Evolutionary conservation across 352 stramenopile species (phyloP).

Genomic region (Phytopythium montanum): DNA sequence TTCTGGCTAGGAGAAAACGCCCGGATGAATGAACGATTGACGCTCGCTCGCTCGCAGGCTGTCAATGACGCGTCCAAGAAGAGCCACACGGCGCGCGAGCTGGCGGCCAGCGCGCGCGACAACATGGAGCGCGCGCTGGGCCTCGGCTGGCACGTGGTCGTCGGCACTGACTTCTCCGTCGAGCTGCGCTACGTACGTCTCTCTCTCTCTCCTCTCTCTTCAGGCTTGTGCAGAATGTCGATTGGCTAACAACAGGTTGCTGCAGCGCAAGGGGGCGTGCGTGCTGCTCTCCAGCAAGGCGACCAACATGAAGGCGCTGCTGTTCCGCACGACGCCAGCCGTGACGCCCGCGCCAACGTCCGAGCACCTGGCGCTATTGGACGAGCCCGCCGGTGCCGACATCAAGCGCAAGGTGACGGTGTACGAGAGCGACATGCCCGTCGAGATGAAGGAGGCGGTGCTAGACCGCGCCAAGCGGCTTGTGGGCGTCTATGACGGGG

Average conservation of each 20-base stretch:
- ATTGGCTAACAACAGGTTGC: background rate
- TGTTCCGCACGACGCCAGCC: slow-evolving; percentile 63
- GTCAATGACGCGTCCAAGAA: slow-evolving; percentile 53
- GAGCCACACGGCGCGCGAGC: slow-evolving; percentile 58
- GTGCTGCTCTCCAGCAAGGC: slow-evolving; percentile 59
- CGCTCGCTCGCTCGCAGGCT: slow-evolving; percentile 14
- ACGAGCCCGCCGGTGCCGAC: slow-evolving; percentile 9
- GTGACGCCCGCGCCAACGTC: slow-evolving; percentile 23
- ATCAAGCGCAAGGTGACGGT: slow-evolving; percentile 42
- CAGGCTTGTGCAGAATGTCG: too few species aligned
- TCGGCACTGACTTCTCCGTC: slow-evolving; percentile 64
- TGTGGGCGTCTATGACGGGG: slow-evolving; percentile 31
- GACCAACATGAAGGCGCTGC: slow-evolving; percentile 64
- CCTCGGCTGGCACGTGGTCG: slow-evolving; percentile 65
- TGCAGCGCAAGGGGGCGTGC: slow-evolving; percentile 60
- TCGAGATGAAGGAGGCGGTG: slow-evolving; percentile 34
- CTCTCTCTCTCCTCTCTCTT: background rate
- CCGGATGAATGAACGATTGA: too few species aligned
- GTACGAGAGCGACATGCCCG: slow-evolving; percentile 55
- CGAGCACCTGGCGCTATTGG: slow-evolving; percentile 25
- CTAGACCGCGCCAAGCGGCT: slow-evolving; percentile 35
- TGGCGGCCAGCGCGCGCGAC: slow-evolving; percentile 34
- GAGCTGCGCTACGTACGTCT: slow-evolving; percentile 70
- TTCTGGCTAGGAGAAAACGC: too few species aligned
- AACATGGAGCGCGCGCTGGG: slow-evolving; percentile 44